Base-by-base conservation (phyloP, 1,284 basidiomycete species). In the Laetiporus sulphureus region DNA sequence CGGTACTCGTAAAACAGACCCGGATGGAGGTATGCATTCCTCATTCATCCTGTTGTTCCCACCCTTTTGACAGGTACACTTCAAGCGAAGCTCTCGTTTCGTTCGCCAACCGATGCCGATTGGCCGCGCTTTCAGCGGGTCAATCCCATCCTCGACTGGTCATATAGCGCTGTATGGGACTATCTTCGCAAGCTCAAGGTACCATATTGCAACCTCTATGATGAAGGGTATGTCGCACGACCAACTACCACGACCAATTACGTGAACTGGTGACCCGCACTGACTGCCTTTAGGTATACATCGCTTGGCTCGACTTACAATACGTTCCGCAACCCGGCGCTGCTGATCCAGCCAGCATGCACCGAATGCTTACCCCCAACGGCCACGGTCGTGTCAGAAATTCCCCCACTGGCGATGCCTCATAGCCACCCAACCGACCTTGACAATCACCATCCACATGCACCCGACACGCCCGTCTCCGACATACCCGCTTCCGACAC, bases 141-240 rank as follows among this genome's bases (percentile, higher is more conserved):
- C 21, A 95, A 99, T 60, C 95, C 96, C 0, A 90, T 99, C 53
- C 86, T 99, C 38, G 85, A 97, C 59, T 99, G 95, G 95, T 71
- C 78, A 0, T 99, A 99, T 63, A 59, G 66, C 2, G 81, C 96
- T 47, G 79, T 99, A 2, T 99, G 96, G 96, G 65, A 69, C 1
- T 99, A 95, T 65, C 66, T 99, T 27, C 71, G 83, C 5, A 70
- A 72, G 44, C 68, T 95, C 7, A 60, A 79, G 2, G 77, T 98
- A 10, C 85, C 83, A 3, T 99, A 95, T 62, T 99, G 95, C 59
- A 58, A 60, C 21, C 63, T 99, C 32, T 99, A 99, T 57, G 92
- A 99, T 57, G 72, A 88, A 63, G 96, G 96, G 86, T 92, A 48
- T 44, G 79, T 38, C 18, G 5, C n/a, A 5, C 7, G 36, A 21